A percentile compares a stretch with the other conserved stretches of the same genome.
Evolutionary conservation across 176 grass and related monocot genomes (phyloP).

Genomic region (Secale cereale): DNA sequence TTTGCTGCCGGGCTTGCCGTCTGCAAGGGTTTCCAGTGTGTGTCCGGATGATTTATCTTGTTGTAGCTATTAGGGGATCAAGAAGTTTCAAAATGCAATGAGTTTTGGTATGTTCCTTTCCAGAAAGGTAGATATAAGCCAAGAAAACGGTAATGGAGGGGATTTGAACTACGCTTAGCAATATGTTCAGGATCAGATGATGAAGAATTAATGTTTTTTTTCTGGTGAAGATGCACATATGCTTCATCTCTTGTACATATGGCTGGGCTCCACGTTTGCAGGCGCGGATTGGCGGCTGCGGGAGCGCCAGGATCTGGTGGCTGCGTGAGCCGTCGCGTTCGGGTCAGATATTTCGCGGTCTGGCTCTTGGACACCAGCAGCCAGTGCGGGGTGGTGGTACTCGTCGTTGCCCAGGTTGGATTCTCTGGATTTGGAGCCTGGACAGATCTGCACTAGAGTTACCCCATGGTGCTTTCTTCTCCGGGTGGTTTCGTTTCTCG

Average conservation of each 20-base stretch:
- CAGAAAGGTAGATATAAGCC: constrained; percentile 9
- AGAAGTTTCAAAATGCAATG: background rate
- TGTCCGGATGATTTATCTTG: constrained; percentile 32
- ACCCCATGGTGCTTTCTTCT: too few species aligned
- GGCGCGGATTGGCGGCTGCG: too few species aligned
- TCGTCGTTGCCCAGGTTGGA: too few species aligned
- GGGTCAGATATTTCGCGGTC: too few species aligned
- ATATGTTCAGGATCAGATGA: background rate
- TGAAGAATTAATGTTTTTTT: background rate
- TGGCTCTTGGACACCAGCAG: too few species aligned
- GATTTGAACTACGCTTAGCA: background rate
- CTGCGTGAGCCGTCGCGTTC: too few species aligned
- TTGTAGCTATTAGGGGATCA: background rate
- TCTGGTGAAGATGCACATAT: constrained; percentile 22
- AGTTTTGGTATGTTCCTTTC: constrained; percentile 15
- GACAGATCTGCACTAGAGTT: too few species aligned
- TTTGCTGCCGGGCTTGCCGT: constrained; percentile 71
- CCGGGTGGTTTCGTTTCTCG: too few species aligned
- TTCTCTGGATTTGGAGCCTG: too few species aligned
- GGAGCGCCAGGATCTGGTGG: too few species aligned
- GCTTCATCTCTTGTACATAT: constrained; percentile 37
- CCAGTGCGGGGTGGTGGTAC: too few species aligned
- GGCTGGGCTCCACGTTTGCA: too few species aligned
- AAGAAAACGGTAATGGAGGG: constrained; percentile 17
- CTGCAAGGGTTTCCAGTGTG: constrained; percentile 78